Percentiles rank a stretch among this genome's conserved stretches.
These are phyloP conservation scores for Taxillus chinensis DNA, from an alignment of 164 flowering plant species.

Conservation along the genomic window DNA sequence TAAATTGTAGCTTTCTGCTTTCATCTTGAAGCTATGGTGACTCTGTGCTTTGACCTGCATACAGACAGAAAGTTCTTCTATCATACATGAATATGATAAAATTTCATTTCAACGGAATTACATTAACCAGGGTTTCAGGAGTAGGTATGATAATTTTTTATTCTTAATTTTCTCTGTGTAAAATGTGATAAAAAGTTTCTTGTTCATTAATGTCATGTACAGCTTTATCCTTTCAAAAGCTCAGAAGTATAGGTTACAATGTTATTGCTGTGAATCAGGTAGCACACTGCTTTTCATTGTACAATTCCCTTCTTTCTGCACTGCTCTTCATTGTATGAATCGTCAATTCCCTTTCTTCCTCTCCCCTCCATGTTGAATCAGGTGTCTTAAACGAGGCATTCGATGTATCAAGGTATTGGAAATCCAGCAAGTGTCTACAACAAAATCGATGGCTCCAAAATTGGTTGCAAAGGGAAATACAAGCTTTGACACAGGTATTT, in stretches of 20 bases:
- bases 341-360: not conserved
- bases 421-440: slow-evolving; percentile 46
- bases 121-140: slow-evolving; percentile 22
- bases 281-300: slow-evolving; percentile 4
- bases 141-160: slow-evolving; percentile 27
- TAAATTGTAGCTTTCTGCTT: no score
- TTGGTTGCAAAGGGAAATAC: slow-evolving; percentile 81
- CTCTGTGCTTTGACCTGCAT: not conserved
- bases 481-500: slow-evolving; percentile 64
- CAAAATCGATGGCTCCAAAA: slow-evolving; percentile 46
- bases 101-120: slow-evolving; percentile 51
- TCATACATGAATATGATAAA: slow-evolving; percentile 57
- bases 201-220: slow-evolving; percentile 10
- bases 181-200: not conserved
- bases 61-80: slow-evolving; percentile 61
- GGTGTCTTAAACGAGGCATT: slow-evolving; percentile 39
- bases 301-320: not conserved
- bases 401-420: slow-evolving; percentile 53
- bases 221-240: slow-evolving; percentile 51
- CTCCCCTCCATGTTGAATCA: slow-evolving; percentile 13
- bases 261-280: slow-evolving; percentile 74
- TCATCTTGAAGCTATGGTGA: no score
- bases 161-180: not conserved
- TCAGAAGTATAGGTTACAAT: slow-evolving; percentile 61
- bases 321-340: not conserved